A percentile compares a stretch with the other conserved stretches of the same genome.
Conservation (phyloP, 2,329 filamentous ascomycete species). For the Neoscytalidium dimidiatum region DNA sequence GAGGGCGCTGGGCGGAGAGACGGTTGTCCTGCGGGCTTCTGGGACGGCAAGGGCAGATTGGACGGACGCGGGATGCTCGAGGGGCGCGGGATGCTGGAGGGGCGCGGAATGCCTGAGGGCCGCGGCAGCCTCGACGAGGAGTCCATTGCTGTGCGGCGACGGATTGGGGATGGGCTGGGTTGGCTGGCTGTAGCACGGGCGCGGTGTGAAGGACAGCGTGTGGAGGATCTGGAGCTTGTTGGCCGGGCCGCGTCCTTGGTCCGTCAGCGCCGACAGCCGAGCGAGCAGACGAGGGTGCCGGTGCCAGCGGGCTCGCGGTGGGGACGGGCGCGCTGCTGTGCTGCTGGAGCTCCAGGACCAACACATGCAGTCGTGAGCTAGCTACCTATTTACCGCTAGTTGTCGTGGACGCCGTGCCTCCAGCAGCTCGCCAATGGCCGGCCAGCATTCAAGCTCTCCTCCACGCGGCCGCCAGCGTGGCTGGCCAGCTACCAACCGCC, state of each 20-base stretch:
- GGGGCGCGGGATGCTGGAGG: slow-evolving; percentile 25
- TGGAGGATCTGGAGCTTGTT: slow-evolving; percentile 13
- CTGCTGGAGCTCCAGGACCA: neutral
- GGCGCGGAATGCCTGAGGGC: slow-evolving; percentile 23
- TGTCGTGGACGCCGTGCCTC: too few species aligned
- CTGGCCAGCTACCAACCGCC: slow-evolving; percentile 8
- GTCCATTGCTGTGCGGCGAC: slow-evolving; percentile 33
- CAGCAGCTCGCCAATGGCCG: neutral
- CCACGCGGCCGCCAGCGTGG: slow-evolving; percentile 6
- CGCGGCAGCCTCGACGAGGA: slow-evolving; percentile 27
- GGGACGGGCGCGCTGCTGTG: slow-evolving; percentile 2
- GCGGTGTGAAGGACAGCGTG: slow-evolving; percentile 2
- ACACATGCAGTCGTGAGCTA: slow-evolving; percentile 6
- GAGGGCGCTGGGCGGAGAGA: slow-evolving; percentile 6
- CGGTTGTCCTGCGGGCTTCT: slow-evolving; percentile 23
- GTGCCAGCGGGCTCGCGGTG: slow-evolving; percentile 4
- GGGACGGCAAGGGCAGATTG: slow-evolving; percentile 43
- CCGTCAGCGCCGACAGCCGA: slow-evolving; percentile 5
- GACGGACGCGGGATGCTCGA: slow-evolving; percentile 54
- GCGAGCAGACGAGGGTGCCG: neutral
- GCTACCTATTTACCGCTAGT: neutral
- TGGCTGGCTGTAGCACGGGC: slow-evolving; percentile 17
- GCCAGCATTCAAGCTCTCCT: neutral
- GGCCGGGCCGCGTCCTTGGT: neutral
- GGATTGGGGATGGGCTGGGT: slow-evolving; percentile 21